Evolutionary conservation across 1,284 basidiomycete species (phyloP).

Genomic region (Ganoderma resinaceum): DNA sequence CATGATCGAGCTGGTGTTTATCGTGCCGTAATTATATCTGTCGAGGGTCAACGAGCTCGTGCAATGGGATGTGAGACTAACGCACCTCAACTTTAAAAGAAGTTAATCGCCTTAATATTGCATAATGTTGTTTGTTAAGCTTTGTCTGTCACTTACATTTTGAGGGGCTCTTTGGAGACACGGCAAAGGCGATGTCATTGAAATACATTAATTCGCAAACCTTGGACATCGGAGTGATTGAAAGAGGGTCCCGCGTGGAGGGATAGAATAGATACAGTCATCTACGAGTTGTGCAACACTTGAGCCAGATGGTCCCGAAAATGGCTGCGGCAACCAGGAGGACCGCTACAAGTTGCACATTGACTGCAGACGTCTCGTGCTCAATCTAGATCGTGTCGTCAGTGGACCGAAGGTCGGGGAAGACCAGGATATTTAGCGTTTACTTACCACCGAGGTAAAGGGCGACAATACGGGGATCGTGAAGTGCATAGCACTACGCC

Average conservation of each 20-base stretch:
- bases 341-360: conserved; percentile 50
- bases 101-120: too few species aligned
- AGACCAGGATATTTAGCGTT: conserved; percentile 30
- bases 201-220: background rate
- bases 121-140: too few species aligned
- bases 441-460: conserved; percentile 66
- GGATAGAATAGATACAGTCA: background rate
- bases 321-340: conserved; percentile 27
- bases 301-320: conserved; percentile 19
- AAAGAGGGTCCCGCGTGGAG: background rate
- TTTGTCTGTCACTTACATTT: too few species aligned
- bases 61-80: background rate
- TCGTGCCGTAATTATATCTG: background rate
- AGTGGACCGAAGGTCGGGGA: background rate
- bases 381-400: conserved; percentile 53
- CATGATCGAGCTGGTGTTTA: background rate
- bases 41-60: background rate
- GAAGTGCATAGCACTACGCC: conserved; percentile 56
- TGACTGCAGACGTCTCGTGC: conserved; percentile 64
- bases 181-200: background rate
- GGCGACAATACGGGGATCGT: conserved; percentile 75
- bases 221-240: background rate
- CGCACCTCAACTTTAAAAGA: too few species aligned
- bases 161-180: too few species aligned
- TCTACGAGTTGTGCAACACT: conserved; percentile 11